Evolutionary conservation across 2,329 filamentous ascomycete genomes (phyloP), one percentile per base, ranked within the genome.

Genomic region (Paraphaeosphaeria minitans): DNA sequence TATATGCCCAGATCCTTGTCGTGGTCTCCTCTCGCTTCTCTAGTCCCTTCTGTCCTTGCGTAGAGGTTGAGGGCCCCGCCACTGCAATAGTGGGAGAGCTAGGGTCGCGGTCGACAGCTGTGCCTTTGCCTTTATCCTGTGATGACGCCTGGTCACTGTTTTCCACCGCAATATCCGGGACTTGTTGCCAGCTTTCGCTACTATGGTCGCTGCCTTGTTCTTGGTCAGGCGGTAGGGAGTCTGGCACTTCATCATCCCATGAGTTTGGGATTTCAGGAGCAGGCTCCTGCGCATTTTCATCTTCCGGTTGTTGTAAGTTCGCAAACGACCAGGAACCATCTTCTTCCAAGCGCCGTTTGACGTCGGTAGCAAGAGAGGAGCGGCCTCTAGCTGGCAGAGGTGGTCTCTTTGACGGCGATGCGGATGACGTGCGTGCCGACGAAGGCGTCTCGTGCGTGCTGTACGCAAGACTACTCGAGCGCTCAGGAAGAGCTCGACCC

Each of bases 311-410:
- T n/a, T 66, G 64, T 22, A 67, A 56, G 46, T 65, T 68, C 4
- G 66, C 67, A 47, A 75, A 75, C 1, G 72, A 73, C 73, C 72
- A 76, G 5, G 69, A 59, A 29, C 65, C 65, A 41, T 62, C 63
- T 66, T 84, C 82, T 68, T 83, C 82, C 9, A 84, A 65, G 24
- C 74, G 70, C 10, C 81, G 77, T 52, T 78, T 79, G 43, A 84
- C 81, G 51, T 80, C 77, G 3, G 79, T 79, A 3, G 81, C 82
- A 58, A 79, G 73, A 35, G 77, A 82, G 3, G 79, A 78, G 16
- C 72, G 74, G 53, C 80, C 78, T 58, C 81, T 73, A 16, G 73
- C 66, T 27, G 81, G 81, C 78, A 84, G 80, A n/a, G 71, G 74
- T 13, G 82, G 82, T 66, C 81, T 66, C 22, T 69, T 68, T 5